Evolutionary conservation across 345 rosid genomes (phyloP).

Genomic region (Melaleuca alternifolia): DNA sequence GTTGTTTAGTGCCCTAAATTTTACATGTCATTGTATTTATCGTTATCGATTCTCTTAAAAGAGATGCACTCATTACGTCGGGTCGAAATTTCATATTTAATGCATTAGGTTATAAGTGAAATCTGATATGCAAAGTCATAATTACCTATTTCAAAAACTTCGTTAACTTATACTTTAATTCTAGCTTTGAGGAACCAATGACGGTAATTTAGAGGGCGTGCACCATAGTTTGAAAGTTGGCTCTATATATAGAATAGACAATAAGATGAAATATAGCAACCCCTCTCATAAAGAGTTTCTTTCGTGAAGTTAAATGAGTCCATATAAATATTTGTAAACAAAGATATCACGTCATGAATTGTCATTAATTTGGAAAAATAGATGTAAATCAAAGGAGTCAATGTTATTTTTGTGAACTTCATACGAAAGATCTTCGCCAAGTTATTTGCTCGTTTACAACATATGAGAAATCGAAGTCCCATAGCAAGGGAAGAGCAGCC

Average conservation of each 20-base stretch:
- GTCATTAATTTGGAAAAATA: background rate
- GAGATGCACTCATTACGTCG: background rate
- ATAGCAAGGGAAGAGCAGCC: background rate
- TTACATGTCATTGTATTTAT: background rate
- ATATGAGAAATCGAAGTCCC: background rate
- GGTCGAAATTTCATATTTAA: background rate
- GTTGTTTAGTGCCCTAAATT: background rate
- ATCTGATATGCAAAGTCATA: background rate
- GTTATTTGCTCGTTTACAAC: background rate
- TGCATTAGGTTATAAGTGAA: background rate
- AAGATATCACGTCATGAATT: background rate
- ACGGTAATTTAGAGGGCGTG: background rate
- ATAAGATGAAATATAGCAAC: background rate
- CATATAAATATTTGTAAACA: background rate
- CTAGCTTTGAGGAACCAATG: background rate
- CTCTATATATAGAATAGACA: background rate
- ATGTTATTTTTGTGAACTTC: background rate
- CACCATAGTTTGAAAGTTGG: background rate
- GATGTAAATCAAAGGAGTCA: background rate
- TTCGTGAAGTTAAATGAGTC: background rate
- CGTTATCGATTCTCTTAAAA: background rate
- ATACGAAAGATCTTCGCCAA: background rate
- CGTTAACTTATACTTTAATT: background rate
- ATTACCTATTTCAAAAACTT: background rate
- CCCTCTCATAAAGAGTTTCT: background rate